These are phyloP conservation scores for Silene latifolia DNA, from an alignment of 148 eudicot genomes.

Conservation along the genomic window DNA sequence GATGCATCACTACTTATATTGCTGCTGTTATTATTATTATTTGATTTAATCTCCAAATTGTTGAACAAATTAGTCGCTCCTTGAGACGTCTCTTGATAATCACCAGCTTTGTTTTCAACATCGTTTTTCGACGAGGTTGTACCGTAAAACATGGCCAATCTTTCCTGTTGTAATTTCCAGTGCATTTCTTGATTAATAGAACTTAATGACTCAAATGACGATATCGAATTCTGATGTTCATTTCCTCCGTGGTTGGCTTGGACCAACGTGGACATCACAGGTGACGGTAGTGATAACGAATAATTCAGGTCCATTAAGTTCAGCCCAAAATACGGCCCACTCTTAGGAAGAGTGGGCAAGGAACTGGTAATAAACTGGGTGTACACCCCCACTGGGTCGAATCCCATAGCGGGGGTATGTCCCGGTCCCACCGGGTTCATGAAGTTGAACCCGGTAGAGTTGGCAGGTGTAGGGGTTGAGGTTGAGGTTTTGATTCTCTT, in stretches of 20 bases:
- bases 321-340: slow-evolving; percentile 16
- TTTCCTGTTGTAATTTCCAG: slow-evolving; percentile 79
- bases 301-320: slow-evolving; percentile 22
- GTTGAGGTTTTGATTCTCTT: slow-evolving; percentile 46
- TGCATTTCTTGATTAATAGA: slow-evolving; percentile 81
- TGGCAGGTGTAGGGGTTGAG: slow-evolving; percentile 15
- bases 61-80: slow-evolving; percentile 36
- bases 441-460: background rate
- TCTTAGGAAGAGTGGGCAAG: background rate
- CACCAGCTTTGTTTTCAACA: slow-evolving; percentile 14
- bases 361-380: slow-evolving; percentile 17
- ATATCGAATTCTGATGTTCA: slow-evolving; percentile 21
- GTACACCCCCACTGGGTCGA: slow-evolving; percentile 19
- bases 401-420: background rate
- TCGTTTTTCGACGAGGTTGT: slow-evolving; percentile 26
- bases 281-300: slow-evolving; percentile 10
- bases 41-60: too few relatives aligned
- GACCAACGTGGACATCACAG: too few relatives aligned
- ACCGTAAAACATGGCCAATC: slow-evolving; percentile 51
- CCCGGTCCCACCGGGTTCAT: background rate
- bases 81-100: background rate
- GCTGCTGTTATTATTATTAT: background rate
- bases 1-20: background rate
- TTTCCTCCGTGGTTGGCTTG: background rate
- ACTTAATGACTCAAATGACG: slow-evolving; percentile 81